Conservation (phyloP, 2,329 filamentous ascomycete genomes). For the Apiospora koreana region DNA sequence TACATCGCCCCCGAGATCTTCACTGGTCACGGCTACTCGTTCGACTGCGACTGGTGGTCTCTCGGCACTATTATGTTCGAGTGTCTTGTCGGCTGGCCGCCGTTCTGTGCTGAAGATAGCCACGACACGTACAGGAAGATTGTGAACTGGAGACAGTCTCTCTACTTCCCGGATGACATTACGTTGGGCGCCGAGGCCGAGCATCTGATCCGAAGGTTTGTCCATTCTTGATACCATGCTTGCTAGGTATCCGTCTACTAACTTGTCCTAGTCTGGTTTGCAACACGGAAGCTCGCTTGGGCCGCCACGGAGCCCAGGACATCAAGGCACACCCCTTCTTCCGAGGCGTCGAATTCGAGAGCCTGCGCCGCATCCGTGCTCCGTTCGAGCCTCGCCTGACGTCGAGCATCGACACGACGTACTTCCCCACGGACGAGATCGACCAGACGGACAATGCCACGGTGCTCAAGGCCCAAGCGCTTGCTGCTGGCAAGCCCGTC, state of each 20-base stretch:
- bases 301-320: conserved; percentile 82
- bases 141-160: conserved; percentile 93
- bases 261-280: conserved; percentile 73
- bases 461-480: conserved; percentile 79
- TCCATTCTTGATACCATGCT: background rate
- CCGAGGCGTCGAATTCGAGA: conserved; percentile 93
- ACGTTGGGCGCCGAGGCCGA: conserved; percentile 86
- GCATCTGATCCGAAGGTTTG: conserved; percentile 86
- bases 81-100: conserved; percentile 96
- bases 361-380: conserved; percentile 86
- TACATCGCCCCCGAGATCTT: conserved; percentile 99
- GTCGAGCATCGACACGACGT: conserved; percentile 93
- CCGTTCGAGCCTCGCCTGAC: conserved; percentile 94
- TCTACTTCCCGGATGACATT: conserved; percentile 97
- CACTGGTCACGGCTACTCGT: conserved; percentile 92
- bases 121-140: conserved; percentile 99
- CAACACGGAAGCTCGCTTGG: conserved; percentile 89
- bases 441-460: conserved; percentile 94
- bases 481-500: conserved; percentile 62
- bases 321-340: conserved; percentile 97
- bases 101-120: conserved; percentile 96
- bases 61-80: conserved; percentile 99
- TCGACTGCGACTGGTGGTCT: conserved; percentile 99
- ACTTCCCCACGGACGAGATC: conserved; percentile 99
- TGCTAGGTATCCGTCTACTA: conserved; percentile 15